These are phyloP conservation scores for Hypoxylon perforatum DNA, from an alignment of 495 filamentous ascomycete species.

Conservation along the genomic window DNA sequence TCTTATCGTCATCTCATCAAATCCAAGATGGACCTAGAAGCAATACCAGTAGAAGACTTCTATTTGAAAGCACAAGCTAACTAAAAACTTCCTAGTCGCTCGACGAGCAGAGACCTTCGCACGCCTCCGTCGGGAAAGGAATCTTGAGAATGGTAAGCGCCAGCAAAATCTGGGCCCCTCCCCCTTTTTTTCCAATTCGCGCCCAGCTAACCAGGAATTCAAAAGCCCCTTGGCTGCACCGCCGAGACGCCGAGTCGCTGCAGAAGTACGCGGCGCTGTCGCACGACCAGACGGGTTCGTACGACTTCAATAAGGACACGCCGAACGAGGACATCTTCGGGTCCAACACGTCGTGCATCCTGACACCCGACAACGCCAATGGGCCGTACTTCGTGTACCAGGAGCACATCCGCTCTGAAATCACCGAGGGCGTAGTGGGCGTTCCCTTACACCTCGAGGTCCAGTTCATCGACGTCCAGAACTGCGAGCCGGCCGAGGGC, in stretches of 20 bases:
- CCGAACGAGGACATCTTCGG: slow-evolving; percentile 63
- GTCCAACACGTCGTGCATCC: slow-evolving; percentile 49
- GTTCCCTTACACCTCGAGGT: slow-evolving; percentile 64
- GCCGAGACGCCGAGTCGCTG: slow-evolving; percentile 54
- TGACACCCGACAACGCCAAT: slow-evolving; percentile 54
- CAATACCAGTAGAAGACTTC: no score
- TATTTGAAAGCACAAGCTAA: slow-evolving; percentile 14
- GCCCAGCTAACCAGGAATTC: neutral
- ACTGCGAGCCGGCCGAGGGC: slow-evolving; percentile 62
- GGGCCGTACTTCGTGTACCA: slow-evolving; percentile 56
- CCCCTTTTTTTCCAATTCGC: neutral
- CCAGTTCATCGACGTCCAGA: slow-evolving; percentile 66
- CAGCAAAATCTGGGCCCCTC: neutral
- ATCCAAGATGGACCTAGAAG: neutral
- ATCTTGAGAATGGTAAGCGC: slow-evolving; percentile 35
- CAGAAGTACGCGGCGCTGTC: slow-evolving; percentile 49
- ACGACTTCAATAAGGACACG: slow-evolving; percentile 55
- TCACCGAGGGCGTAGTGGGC: slow-evolving; percentile 60
- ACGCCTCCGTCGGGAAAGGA: slow-evolving; percentile 39
- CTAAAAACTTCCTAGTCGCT: slow-evolving; percentile 21
- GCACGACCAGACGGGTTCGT: slow-evolving; percentile 48
- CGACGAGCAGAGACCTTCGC: slow-evolving; percentile 44
- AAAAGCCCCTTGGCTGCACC: slow-evolving; percentile 45
- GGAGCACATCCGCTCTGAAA: slow-evolving; percentile 63
- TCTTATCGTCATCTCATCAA: neutral